Percentiles rank a stretch among this genome's conserved stretches.
These are phyloP conservation scores for Mucor racemosus DNA, from an alignment of 371 early-diverging fungal species.

Conservation along the genomic window DNA sequence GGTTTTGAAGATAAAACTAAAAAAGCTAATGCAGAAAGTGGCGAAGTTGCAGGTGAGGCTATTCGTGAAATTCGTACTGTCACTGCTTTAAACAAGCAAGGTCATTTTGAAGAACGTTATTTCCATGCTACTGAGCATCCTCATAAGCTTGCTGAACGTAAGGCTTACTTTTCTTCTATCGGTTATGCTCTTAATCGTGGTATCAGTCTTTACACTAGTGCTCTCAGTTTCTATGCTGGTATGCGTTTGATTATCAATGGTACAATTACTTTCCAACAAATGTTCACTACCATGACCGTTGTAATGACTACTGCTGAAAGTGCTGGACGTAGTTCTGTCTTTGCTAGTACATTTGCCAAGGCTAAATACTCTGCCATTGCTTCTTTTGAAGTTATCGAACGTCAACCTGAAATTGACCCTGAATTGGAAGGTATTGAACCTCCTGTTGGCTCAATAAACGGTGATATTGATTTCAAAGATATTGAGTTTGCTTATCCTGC, in stretches of 20 bases:
- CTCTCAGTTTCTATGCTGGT: constrained; percentile 62
- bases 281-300: constrained; percentile 69
- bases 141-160: constrained; percentile 59
- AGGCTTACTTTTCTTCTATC: constrained; percentile 59
- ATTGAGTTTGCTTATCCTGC: constrained; percentile 85
- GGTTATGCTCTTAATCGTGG: constrained; percentile 68
- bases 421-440: constrained; percentile 61
- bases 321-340: constrained; percentile 61
- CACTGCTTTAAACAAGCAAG: constrained; percentile 72
- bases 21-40: constrained; percentile 59
- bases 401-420: constrained; percentile 71
- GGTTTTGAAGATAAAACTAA: constrained; percentile 56
- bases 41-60: constrained; percentile 76
- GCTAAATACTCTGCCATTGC: constrained; percentile 83
- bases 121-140: constrained; percentile 61
- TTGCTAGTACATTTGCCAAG: constrained; percentile 57
- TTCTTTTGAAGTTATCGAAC: constrained; percentile 75
- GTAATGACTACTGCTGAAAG: constrained; percentile 74
- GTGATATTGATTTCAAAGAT: constrained; percentile 58
- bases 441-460: constrained; percentile 38
- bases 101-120: constrained; percentile 63
- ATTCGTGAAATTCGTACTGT: constrained; percentile 84
- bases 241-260: constrained; percentile 41
- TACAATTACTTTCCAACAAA: constrained; percentile 29
- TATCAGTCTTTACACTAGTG: constrained; percentile 60